A percentile compares a stretch with the other conserved stretches of the same genome.
phyloP scores from a whole-genome alignment of 176 grass and related monocot genomes.

The Oryza meyeriana region DNA sequence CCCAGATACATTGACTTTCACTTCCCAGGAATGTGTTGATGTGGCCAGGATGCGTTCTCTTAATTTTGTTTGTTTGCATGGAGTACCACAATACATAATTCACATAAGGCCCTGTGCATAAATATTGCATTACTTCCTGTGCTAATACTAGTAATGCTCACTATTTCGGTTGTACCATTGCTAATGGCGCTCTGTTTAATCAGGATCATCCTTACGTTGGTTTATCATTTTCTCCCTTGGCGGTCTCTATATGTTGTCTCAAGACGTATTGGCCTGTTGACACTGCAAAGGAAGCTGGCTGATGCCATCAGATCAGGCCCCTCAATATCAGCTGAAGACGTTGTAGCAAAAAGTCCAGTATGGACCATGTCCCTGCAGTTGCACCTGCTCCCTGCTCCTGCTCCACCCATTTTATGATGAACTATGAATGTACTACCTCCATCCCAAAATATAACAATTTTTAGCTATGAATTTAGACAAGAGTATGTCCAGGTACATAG shows the following conservation, averaged over 20 bases:
- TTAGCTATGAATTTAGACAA: too few species aligned
- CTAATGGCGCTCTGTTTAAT: slow-evolving; percentile 30
- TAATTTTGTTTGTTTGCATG: background rate
- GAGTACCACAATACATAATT: too few species aligned
- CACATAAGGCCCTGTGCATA: background rate
- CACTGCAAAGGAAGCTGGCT: slow-evolving; percentile 71
- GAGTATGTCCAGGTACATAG: too few species aligned
- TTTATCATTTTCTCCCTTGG: slow-evolving; percentile 75
- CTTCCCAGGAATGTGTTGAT: background rate
- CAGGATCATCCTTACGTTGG: slow-evolving; percentile 76
- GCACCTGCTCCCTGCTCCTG: background rate
- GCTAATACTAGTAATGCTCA: background rate
- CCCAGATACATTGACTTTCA: too few species aligned
- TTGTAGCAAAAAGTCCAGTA: slow-evolving; percentile 33
- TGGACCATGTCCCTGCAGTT: slow-evolving; percentile 15
- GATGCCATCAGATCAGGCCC: slow-evolving; percentile 80
- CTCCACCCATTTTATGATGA: slow-evolving; percentile 59
- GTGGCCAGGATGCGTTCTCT: background rate
- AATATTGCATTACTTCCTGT: background rate
- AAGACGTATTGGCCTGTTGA: slow-evolving; percentile 61
- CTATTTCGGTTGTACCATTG: background rate
- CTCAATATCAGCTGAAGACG: slow-evolving; percentile 51
- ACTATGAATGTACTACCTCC: slow-evolving; percentile 54
- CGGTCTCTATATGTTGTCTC: slow-evolving; percentile 59
- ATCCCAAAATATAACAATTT: too few species aligned